A percentile compares a stretch with the other conserved stretches of the same genome.
Evolutionary conservation across 768 basidiomycete species (phyloP).

Genomic region (Pluteus cervinus): DNA sequence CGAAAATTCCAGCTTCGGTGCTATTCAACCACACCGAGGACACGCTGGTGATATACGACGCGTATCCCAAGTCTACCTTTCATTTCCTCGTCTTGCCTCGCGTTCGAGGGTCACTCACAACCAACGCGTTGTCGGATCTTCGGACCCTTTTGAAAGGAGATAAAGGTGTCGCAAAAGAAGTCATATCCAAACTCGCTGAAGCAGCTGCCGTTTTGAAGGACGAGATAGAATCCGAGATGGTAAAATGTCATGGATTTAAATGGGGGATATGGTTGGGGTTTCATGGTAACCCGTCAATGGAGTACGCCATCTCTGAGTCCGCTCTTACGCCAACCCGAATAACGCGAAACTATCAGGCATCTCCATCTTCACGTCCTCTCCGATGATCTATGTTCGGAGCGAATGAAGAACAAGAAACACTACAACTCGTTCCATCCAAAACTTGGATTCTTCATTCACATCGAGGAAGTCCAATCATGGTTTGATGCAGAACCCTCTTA

Average conservation of each 20-base stretch:
- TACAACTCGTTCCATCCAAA: constrained; percentile 89
- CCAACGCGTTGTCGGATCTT: constrained; percentile 44
- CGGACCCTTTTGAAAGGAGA: constrained; percentile 48
- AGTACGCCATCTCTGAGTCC: constrained; percentile 40
- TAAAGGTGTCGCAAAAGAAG: constrained; percentile 44
- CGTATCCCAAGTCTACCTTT: constrained; percentile 78
- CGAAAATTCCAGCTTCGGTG: constrained; percentile 51
- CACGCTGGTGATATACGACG: constrained; percentile 67
- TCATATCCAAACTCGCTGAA: constrained; percentile 46
- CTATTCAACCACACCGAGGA: constrained; percentile 49
- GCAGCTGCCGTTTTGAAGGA: constrained; percentile 50
- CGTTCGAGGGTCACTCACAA: constrained; percentile 24
- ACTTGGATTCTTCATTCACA: constrained; percentile 74
- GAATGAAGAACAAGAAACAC: constrained; percentile 83
- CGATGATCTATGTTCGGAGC: constrained; percentile 61
- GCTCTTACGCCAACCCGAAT: background rate
- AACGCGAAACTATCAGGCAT: constrained; percentile 41
- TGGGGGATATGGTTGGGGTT: constrained; percentile 82
- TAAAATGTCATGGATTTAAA: constrained; percentile 60
- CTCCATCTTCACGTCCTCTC: constrained; percentile 85
- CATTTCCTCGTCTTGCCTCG: constrained; percentile 87
- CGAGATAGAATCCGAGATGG: constrained; percentile 78
- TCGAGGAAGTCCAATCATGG: constrained; percentile 78
- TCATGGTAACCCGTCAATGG: constrained; percentile 82
- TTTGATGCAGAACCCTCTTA: constrained; percentile 60